These are phyloP conservation scores for Nicotiana benthamiana DNA, from an alignment of 257 asterid genomes.

Conservation along the genomic window DNA sequence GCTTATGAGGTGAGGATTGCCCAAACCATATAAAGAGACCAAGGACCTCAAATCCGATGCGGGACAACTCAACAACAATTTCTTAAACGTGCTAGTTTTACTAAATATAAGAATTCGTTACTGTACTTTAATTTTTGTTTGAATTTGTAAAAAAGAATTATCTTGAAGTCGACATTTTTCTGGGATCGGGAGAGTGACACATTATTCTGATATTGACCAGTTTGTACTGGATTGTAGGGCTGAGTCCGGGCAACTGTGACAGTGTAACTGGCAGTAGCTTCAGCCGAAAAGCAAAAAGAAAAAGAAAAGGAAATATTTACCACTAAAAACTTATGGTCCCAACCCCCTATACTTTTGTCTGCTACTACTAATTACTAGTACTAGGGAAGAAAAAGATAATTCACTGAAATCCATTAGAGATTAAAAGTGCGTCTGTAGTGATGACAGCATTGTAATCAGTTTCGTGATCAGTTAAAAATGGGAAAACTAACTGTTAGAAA, in stretches of 20 bases:
- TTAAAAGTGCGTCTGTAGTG: neutral
- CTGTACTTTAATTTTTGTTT: too few relatives aligned
- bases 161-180: neutral
- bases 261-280: neutral
- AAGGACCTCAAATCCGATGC: too few relatives aligned
- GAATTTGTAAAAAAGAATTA: too few relatives aligned
- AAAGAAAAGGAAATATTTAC: neutral
- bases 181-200: conserved; percentile 1
- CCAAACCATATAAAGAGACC: too few relatives aligned
- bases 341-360: conserved; percentile 3
- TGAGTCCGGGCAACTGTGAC: neutral
- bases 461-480: conserved; percentile 1
- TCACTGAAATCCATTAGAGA: conserved; percentile 7
- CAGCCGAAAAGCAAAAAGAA: neutral
- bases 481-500: neutral
- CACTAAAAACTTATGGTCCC: neutral
- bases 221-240: neutral
- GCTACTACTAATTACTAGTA: neutral
- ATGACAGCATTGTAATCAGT: neutral
- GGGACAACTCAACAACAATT: too few relatives aligned
- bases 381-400: neutral
- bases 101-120: too few relatives aligned
- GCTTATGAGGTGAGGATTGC: too few relatives aligned
- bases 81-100: too few relatives aligned
- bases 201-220: neutral